These are phyloP conservation scores for Spergularia marina DNA, from an alignment of 148 eudicot species.

Conservation along the genomic window DNA sequence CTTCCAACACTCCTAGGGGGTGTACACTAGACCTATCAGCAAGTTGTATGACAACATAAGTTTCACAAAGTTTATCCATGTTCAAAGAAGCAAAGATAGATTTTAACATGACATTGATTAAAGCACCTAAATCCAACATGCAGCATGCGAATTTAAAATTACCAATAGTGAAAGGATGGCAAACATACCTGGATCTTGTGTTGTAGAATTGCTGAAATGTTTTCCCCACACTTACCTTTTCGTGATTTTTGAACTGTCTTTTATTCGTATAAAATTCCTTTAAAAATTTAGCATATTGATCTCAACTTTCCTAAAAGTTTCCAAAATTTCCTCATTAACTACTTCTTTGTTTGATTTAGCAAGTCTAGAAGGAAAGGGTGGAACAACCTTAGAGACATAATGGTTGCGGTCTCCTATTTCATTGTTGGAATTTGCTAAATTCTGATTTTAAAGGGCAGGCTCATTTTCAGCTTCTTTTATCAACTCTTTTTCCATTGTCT, in stretches of 20 bases:
- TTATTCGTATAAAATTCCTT: too few species aligned
- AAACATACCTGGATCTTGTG: background rate
- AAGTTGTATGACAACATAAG: constrained; percentile 3
- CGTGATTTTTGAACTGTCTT: too few species aligned
- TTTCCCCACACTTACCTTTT: too few species aligned
- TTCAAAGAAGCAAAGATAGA: constrained; percentile 6
- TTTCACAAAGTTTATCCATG: background rate
- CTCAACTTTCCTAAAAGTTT: constrained; percentile 1
- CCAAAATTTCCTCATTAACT: constrained; percentile 1
- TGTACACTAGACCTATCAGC: constrained; percentile 23
- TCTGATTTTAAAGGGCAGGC: too few species aligned
- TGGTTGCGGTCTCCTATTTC: too few species aligned
- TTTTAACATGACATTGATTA: constrained; percentile 8
- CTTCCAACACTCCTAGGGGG: constrained; percentile 20
- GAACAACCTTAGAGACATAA: background rate
- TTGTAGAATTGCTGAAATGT: too few species aligned
- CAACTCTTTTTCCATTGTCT: background rate
- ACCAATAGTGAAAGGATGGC: background rate
- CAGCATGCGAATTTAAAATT: background rate
- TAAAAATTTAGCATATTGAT: too few species aligned
- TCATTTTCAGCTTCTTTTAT: too few species aligned
- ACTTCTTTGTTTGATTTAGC: constrained; percentile 9
- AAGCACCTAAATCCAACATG: constrained; percentile 21
- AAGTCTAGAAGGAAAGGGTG: constrained; percentile 15
- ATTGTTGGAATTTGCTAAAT: background rate